Base-by-base conservation (phyloP, 2,329 filamentous ascomycete genomes). In the Colletotrichum neosansevieriae region DNA sequence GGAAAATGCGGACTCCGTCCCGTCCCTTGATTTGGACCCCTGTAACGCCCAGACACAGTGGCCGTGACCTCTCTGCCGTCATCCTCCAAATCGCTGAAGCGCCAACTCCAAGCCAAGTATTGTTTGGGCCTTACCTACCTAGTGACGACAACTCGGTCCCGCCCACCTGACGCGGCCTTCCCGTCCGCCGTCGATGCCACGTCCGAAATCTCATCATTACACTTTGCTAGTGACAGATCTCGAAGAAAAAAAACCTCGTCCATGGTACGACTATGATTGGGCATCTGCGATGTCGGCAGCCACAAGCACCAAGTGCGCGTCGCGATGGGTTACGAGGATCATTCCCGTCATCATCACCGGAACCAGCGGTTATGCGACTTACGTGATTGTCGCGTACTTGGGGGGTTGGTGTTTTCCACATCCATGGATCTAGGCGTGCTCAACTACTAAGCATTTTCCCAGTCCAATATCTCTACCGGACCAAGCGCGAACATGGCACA, bases 401-500 rank as follows among this genome's bases (percentile, higher is more conserved):
- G 92, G 91, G 76, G 82, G 92, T 94, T 79, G 76, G 90, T 83
- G 67, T 57, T 47, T 63, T 47, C 59, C 36, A 45, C 24, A 58
- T 71, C 65, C 21, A 4, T 9, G 15, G n/a, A n/a, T 5, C 12
- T 34, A 17, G 13, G 2, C 7, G 29, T 29, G 29, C 29, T 10
- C 12, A 17, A 1, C 11, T 6, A 7, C 60, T 67, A 21, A 67
- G 21, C 4, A 12, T 40, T 50, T n/a, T 69, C 66, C 63, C 74
- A 93, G 92, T 95, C 72, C 82, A 92, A 73, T 94, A 93, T 76
- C 86, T 97, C 51, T 82, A 94, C 70, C 78, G 74, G 72, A 74
- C 76, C 51, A 76, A 74, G 77, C 79, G 75, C 79, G 86, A 81
- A 75, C 69, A 81, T 67, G 85, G 87, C 61, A 81, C 89, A 34